Evolutionary conservation across 768 basidiomycete species (phyloP).

Genomic region (Cystobasidium onofrii): DNA sequence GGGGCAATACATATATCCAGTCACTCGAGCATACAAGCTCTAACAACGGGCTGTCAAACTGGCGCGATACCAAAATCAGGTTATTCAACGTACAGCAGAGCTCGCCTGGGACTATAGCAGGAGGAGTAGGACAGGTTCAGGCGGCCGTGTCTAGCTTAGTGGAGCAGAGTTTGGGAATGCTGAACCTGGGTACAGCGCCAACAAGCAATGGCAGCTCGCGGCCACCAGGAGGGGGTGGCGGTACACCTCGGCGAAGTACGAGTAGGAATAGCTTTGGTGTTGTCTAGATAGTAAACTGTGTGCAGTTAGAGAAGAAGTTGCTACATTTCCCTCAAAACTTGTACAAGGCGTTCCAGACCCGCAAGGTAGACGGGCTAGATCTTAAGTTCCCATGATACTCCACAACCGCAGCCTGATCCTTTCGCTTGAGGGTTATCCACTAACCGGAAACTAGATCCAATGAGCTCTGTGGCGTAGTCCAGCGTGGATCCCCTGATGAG

Average conservation of each 20-base stretch:
- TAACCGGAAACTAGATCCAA: constrained; percentile 80
- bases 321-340: too few species aligned
- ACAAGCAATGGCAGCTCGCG: not conserved
- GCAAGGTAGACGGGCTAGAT: not conserved
- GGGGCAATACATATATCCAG: constrained; percentile 84
- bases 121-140: constrained; percentile 6
- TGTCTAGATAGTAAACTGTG: not conserved
- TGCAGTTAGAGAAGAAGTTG: too few species aligned
- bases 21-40: constrained; percentile 3
- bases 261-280: not conserved
- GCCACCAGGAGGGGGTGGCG: not conserved
- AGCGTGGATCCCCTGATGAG: constrained; percentile 80
- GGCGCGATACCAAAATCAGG: constrained; percentile 19
- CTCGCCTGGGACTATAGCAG: not conserved
- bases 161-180: constrained; percentile 21
- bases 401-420: constrained; percentile 85
- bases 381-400: constrained; percentile 58
- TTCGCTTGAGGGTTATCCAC: constrained; percentile 75
- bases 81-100: constrained; percentile 8
- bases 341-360: too few species aligned
- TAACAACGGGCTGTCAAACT: not conserved
- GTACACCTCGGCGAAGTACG: constrained; percentile 1
- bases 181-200: constrained; percentile 1
- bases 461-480: constrained; percentile 87
- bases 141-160: constrained; percentile 9